Evolutionary conservation across 116 monocot species (phyloP).

Genomic region (Cymodocea nodosa): DNA sequence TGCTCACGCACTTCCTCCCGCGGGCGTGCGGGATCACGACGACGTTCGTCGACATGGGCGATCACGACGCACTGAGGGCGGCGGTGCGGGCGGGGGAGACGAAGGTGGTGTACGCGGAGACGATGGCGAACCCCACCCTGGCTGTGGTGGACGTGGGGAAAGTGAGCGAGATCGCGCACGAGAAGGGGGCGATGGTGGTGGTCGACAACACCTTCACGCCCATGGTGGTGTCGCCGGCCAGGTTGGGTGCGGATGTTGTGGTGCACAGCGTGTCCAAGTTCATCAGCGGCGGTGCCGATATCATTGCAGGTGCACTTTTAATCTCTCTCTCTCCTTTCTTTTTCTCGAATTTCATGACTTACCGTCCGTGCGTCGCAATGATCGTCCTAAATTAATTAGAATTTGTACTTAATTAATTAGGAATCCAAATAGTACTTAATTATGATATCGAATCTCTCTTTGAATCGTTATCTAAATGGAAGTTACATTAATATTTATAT

Average conservation of each 20-base stretch:
- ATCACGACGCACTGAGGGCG: conserved; percentile 32
- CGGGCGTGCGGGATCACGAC: conserved; percentile 49
- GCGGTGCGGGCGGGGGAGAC: conserved; percentile 65
- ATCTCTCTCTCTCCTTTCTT: neutral
- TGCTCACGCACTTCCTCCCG: conserved; percentile 54
- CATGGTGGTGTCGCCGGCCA: conserved; percentile 83
- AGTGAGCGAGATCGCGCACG: conserved; percentile 43
- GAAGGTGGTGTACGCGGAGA: conserved; percentile 66
- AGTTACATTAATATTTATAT: too few relatives aligned
- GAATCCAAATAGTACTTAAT: too few relatives aligned
- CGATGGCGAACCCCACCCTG: conserved; percentile 78
- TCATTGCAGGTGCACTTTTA: conserved; percentile 58
- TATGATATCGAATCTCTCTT: too few relatives aligned
- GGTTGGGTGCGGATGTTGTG: conserved; percentile 80
- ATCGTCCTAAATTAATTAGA: too few relatives aligned
- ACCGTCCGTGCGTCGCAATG: neutral
- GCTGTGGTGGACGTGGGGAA: conserved; percentile 57
- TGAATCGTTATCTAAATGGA: too few relatives aligned
- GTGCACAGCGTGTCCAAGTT: conserved; percentile 80
- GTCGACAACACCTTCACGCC: conserved; percentile 96
- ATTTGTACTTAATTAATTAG: too few relatives aligned
- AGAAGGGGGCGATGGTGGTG: conserved; percentile 68
- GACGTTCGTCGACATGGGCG: conserved; percentile 57
- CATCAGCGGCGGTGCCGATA: conserved; percentile 81
- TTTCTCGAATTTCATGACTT: neutral